Conservation (phyloP, 768 basidiomycete species). For the Boletus tylopilopsis region DNA sequence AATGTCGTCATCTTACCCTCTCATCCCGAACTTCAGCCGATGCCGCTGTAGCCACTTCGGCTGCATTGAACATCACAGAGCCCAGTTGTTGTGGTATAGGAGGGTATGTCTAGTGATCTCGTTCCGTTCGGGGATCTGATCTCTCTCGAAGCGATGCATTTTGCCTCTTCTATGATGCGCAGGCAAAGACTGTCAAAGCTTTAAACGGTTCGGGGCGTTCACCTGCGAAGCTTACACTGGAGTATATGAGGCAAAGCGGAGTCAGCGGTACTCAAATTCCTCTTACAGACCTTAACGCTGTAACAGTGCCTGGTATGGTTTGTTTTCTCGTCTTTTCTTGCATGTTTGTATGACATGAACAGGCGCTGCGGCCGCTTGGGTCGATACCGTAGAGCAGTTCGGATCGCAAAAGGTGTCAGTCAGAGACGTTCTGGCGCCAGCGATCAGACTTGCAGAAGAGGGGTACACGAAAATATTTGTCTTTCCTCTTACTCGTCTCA, state of each 20-base stretch:
- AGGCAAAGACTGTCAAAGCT: conserved; percentile 76
- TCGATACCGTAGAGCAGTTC: conserved; percentile 79
- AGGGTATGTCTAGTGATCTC: conserved; percentile 47
- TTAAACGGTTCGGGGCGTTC: conserved; percentile 91
- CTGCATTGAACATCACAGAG: conserved; percentile 89
- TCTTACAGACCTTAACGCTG: conserved; percentile 77
- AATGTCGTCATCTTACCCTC: not conserved
- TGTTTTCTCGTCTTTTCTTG: not conserved
- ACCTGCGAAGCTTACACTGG: conserved; percentile 74
- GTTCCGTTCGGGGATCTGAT: conserved; percentile 9
- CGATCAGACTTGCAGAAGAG: conserved; percentile 87
- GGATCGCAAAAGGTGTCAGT: conserved; percentile 65
- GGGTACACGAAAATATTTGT: conserved; percentile 48
- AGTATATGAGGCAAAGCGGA: conserved; percentile 67
- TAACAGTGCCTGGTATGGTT: conserved; percentile 72
- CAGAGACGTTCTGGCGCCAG: conserved; percentile 79
- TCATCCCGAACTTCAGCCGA: conserved; percentile 51
- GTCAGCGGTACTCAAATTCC: conserved; percentile 69
- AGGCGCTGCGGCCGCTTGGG: conserved; percentile 95
- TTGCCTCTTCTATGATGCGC: conserved; percentile 88
- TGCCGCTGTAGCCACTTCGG: conserved; percentile 91
- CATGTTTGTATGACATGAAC: conserved; percentile 19
- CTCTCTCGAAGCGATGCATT: conserved; percentile 67
- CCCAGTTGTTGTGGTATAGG: conserved; percentile 90
- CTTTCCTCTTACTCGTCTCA: not conserved